Conservation (phyloP, 2,329 filamentous ascomycete genomes). For the Microcyclospora tardicrescens region DNA sequence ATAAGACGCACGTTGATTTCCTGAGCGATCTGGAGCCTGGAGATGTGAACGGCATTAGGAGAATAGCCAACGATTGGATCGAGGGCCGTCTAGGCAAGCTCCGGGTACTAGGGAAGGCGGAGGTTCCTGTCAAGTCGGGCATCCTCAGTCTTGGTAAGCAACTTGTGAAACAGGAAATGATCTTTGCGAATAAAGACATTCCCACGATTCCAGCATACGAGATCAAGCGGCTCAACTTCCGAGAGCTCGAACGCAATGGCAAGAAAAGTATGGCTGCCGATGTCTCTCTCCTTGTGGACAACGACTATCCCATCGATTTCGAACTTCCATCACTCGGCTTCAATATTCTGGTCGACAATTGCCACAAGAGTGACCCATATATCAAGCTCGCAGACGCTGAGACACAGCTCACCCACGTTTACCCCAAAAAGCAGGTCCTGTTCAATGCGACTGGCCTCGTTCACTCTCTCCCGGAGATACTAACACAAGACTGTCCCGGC, state of each 20-base stretch:
- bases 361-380: constrained; percentile 54
- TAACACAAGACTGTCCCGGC: constrained; percentile 63
- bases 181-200: constrained; percentile 60
- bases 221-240: constrained; percentile 66
- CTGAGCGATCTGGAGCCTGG: constrained; percentile 64
- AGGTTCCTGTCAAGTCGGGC: constrained; percentile 64
- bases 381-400: constrained; percentile 68
- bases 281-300: constrained; percentile 57
- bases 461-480: constrained; percentile 55
- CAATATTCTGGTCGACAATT: constrained; percentile 73
- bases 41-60: constrained; percentile 61
- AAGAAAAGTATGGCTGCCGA: constrained; percentile 65
- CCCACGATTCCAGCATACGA: constrained; percentile 71
- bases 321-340: constrained; percentile 70
- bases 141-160: constrained; percentile 69
- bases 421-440: constrained; percentile 53
- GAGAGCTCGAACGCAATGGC: constrained; percentile 48
- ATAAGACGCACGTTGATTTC: constrained; percentile 66
- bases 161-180: constrained; percentile 56
- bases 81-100: constrained; percentile 62
- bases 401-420: constrained; percentile 53
- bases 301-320: constrained; percentile 66
- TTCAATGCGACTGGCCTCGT: constrained; percentile 62
- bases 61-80: constrained; percentile 78
- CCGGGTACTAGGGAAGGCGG: constrained; percentile 58